A percentile compares a stretch with the other conserved stretches of the same genome.
phyloP scores from a whole-genome alignment of 2,329 filamentous ascomycete genomes.

The Sarocladium kiliense region DNA sequence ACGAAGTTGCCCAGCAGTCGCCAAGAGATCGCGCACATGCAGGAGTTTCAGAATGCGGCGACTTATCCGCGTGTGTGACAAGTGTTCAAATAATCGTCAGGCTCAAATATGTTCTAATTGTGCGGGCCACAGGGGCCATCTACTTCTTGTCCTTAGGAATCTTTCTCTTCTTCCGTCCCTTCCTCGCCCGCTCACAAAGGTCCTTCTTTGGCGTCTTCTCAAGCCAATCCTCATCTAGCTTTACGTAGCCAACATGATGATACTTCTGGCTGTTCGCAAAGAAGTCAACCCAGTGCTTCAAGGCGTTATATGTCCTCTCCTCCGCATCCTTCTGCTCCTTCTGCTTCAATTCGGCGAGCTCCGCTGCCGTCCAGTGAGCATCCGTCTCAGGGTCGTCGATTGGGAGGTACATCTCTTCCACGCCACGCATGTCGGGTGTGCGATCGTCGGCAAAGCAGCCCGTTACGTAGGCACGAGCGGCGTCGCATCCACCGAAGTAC shows the following conservation, averaged over 20 bases:
- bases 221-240: constrained; percentile 55
- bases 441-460: constrained; percentile 86
- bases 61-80: no score
- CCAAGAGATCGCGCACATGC: no score
- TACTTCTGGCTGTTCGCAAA: constrained; percentile 80
- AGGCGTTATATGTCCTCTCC: constrained; percentile 57
- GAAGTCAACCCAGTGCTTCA: constrained; percentile 80
- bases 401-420: constrained; percentile 78
- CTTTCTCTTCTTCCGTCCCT: constrained; percentile 48
- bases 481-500: constrained; percentile 82
- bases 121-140: no score
- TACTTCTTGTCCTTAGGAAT: constrained; percentile 9
- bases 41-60: no score
- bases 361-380: constrained; percentile 45
- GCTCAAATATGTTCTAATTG: no score
- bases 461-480: constrained; percentile 83
- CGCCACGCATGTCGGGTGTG: constrained; percentile 77
- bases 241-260: constrained; percentile 70
- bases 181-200: constrained; percentile 67
- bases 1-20: background rate
- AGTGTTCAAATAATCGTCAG: no score
- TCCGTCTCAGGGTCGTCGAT: constrained; percentile 60
- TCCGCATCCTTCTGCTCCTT: constrained; percentile 61
- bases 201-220: constrained; percentile 55
- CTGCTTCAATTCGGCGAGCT: constrained; percentile 49